These are phyloP conservation scores for Boletus reticulatus DNA, from an alignment of 768 basidiomycete species.

Conservation along the genomic window DNA sequence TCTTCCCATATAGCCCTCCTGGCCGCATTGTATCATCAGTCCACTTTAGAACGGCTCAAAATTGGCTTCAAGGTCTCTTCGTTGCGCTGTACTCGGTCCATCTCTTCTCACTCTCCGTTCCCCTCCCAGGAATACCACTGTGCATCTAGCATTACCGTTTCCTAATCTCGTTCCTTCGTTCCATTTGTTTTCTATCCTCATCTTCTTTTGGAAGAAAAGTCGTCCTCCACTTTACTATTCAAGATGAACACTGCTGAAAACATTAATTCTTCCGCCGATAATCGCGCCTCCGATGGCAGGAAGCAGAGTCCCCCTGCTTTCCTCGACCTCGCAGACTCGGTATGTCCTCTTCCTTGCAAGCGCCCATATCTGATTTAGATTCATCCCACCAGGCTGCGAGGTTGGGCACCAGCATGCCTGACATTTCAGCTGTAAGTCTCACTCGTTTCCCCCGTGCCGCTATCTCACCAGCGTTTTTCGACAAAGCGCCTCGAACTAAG, in stretches of 20 bases:
- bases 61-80: conserved; percentile 63
- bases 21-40: conserved; percentile 81
- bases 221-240: conserved; percentile 39
- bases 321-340: conserved; percentile 91
- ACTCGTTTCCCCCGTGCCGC: neutral
- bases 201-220: conserved; percentile 50
- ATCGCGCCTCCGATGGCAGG: conserved; percentile 64
- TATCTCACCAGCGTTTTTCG: conserved; percentile 7
- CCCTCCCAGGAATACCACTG: conserved; percentile 54
- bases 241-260: conserved; percentile 75
- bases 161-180: conserved; percentile 48
- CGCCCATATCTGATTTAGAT: conserved; percentile 6
- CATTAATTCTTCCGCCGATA: conserved; percentile 71
- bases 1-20: conserved; percentile 38
- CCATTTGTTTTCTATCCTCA: conserved; percentile 54
- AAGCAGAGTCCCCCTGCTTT: conserved; percentile 91
- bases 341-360: conserved; percentile 40
- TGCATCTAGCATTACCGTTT: conserved; percentile 61
- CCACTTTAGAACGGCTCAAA: conserved; percentile 74
- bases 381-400: conserved; percentile 61
- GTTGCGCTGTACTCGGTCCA: conserved; percentile 12
- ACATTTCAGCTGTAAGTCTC: conserved; percentile 74
- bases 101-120: conserved; percentile 22
- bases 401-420: conserved; percentile 83
- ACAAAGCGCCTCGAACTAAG: conserved; percentile 84